Evolutionary conservation across 768 basidiomycete genomes (phyloP), one percentile per base, ranked within the genome.

Genomic region (Russula sp.): DNA sequence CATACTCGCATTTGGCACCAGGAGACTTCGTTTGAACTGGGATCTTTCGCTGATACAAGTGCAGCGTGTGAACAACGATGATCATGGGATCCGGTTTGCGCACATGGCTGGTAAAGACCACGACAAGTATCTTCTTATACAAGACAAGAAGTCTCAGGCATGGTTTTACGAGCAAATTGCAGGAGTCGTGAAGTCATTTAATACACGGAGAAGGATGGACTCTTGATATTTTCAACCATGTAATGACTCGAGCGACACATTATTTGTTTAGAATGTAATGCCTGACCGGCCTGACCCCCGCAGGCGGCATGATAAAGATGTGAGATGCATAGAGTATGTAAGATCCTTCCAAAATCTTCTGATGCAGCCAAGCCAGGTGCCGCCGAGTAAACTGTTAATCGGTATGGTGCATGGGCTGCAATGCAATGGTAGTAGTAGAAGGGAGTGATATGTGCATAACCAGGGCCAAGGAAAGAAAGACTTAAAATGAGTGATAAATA

Each of bases 21-120:
- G 83, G 71, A 91, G 83, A 70, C 81, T 98, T 41, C 83, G 83
- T 38, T 81, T 96, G 5, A 86, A 89, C 45, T 99, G 95, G 96
- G 93, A 98, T 66, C 76, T 98, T 14, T 87, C 93, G 0, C 85
- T 98, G 71, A 83, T 83, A 20, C 86, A 91, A 66, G 83, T 98
- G 3, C 86, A 90, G 72, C 91, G 90, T 18, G 84, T 98, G 48
- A 88, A 86, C 4, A 85, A 92, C 32, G 95, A 98, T 70, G 87
- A 94, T 69, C 91, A 85, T 16, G 95, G 95, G 1, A 91, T 99
- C 69, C 83, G 89, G 18, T 90, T 93, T 69, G 82, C 87, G 14
- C 84, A 94, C 73, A 95, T 89, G 69, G 75, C 79, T 2, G 90
- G 90, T 60, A 83, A 78, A 69, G 87, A 86, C 59, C 78, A 84